These are phyloP conservation scores for Nitzschia sp. DNA, from an alignment of 108 stramenopile species.

Conservation along the genomic window DNA sequence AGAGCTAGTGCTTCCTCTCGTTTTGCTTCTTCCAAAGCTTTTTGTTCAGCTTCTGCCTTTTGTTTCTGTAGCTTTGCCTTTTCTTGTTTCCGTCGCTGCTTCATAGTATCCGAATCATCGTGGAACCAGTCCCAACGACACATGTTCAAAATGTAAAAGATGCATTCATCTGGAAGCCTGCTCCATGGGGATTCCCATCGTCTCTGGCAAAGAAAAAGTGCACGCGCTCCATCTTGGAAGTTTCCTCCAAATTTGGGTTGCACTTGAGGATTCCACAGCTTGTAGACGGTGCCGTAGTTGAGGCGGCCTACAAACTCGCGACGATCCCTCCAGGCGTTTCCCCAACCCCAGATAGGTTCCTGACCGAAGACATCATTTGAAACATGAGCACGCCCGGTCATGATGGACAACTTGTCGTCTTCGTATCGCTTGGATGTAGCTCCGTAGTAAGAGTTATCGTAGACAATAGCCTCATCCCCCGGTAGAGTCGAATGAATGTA, in stretches of 20 bases:
- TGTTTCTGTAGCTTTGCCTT: constrained; percentile 33
- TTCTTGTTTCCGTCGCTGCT: constrained; percentile 30
- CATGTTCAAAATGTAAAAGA: constrained; percentile 91
- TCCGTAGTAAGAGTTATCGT: constrained; percentile 62
- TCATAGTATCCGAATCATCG: constrained; percentile 54
- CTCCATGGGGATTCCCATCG: constrained; percentile 61
- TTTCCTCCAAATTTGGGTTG: constrained; percentile 59
- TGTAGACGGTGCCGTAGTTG: constrained; percentile 75
- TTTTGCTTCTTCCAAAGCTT: constrained; percentile 11
- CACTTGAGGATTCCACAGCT: constrained; percentile 76
- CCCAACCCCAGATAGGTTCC: constrained; percentile 81
- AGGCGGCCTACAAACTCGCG: constrained; percentile 82
- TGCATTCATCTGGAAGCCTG: constrained; percentile 77
- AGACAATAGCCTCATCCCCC: constrained; percentile 83
- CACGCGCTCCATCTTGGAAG: constrained; percentile 48
- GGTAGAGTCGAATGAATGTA: constrained; percentile 80
- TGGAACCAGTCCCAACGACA: constrained; percentile 86
- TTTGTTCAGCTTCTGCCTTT: constrained; percentile 27
- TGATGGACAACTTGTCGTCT: constrained; percentile 70
- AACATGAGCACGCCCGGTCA: constrained; percentile 80
- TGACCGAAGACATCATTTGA: constrained; percentile 64
- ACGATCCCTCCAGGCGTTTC: constrained; percentile 83
- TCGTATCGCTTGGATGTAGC: constrained; percentile 52
- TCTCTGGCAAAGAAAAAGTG: constrained; percentile 73
- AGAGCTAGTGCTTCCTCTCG: background rate